These are phyloP conservation scores for Sporormia fimetaria DNA, from an alignment of 495 filamentous ascomycete species.

Conservation along the genomic window DNA sequence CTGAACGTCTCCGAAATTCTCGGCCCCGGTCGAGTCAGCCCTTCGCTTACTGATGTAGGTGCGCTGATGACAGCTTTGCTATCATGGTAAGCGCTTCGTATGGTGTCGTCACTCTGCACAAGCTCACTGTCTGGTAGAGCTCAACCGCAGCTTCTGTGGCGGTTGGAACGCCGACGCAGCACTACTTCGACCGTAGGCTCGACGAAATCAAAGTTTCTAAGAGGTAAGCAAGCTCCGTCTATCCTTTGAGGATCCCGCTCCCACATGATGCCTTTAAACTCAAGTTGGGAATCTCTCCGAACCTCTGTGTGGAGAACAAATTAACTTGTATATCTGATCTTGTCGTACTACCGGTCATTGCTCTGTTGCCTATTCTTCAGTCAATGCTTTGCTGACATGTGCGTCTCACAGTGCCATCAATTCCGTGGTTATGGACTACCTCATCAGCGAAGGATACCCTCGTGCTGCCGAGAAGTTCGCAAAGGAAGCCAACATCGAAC, in stretches of 20 bases:
- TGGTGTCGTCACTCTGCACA: not conserved
- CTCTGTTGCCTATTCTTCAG: not conserved
- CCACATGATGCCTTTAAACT: slow-evolving; percentile 68
- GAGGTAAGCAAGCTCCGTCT: slow-evolving; percentile 50
- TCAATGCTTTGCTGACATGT: slow-evolving; percentile 5
- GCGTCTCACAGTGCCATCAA: slow-evolving; percentile 70
- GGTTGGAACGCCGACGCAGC: slow-evolving; percentile 54
- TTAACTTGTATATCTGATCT: slow-evolving; percentile 63
- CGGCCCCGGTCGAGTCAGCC: slow-evolving; percentile 14
- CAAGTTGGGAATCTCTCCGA: slow-evolving; percentile 99
- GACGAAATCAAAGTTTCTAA: slow-evolving; percentile 82
- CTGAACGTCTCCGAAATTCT: slow-evolving; percentile 2
- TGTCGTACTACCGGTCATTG: not conserved
- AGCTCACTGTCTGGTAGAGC: slow-evolving; percentile 25
- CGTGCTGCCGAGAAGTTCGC: slow-evolving; percentile 87
- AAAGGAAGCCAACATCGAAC: slow-evolving; percentile 76
- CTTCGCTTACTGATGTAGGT: slow-evolving; percentile 16
- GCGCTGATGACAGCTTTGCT: slow-evolving; percentile 1
- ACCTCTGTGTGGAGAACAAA: slow-evolving; percentile 74
- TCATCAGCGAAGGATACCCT: slow-evolving; percentile 93
- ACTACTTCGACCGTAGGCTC: slow-evolving; percentile 64
- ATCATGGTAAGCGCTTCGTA: slow-evolving; percentile 14
- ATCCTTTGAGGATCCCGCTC: slow-evolving; percentile 8
- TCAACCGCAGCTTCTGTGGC: slow-evolving; percentile 40
- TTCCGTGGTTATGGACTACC: slow-evolving; percentile 88